phyloP scores from a whole-genome alignment of 768 basidiomycete genomes.

The Pilatotrama ljubarskyi region DNA sequence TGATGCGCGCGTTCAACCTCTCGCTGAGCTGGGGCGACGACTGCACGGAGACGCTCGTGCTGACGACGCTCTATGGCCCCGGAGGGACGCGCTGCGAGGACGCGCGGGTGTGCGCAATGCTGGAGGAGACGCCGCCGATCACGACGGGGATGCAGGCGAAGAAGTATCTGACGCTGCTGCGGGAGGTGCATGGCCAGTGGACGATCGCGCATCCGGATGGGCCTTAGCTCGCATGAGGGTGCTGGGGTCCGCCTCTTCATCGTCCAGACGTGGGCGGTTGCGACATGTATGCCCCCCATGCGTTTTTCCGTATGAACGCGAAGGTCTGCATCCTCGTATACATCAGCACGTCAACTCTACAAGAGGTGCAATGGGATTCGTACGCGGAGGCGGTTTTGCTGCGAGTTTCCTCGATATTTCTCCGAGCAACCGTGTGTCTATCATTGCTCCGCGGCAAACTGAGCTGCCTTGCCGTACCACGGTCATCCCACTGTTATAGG shows the following conservation, averaged over 20 bases:
- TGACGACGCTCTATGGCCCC: conserved; percentile 59
- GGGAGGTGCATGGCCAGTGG: conserved; percentile 49
- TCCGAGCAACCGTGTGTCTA: background rate
- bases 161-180: conserved; percentile 51
- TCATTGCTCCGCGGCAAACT: too few relatives aligned
- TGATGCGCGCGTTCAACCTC: conserved; percentile 52
- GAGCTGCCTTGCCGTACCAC: too few relatives aligned
- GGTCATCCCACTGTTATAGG: too few relatives aligned
- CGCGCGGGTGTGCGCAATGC: conserved; percentile 47
- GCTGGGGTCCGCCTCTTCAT: background rate
- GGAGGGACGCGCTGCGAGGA: conserved; percentile 52
- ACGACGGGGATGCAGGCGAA: conserved; percentile 47
- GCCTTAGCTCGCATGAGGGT: background rate
- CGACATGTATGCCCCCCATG: background rate
- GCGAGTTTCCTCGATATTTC: conserved; percentile 8
- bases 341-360: too few relatives aligned
- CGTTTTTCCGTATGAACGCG: too few relatives aligned
- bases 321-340: too few relatives aligned
- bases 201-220: conserved; percentile 34
- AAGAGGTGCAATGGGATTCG: too few relatives aligned
- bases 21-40: conserved; percentile 44
- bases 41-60: conserved; percentile 50
- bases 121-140: conserved; percentile 46
- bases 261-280: background rate
- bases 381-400: background rate